Evolutionary conservation across 495 filamentous ascomycete genomes (phyloP), one percentile per base, ranked within the genome.

Genomic region (Neurospora pannonica): DNA sequence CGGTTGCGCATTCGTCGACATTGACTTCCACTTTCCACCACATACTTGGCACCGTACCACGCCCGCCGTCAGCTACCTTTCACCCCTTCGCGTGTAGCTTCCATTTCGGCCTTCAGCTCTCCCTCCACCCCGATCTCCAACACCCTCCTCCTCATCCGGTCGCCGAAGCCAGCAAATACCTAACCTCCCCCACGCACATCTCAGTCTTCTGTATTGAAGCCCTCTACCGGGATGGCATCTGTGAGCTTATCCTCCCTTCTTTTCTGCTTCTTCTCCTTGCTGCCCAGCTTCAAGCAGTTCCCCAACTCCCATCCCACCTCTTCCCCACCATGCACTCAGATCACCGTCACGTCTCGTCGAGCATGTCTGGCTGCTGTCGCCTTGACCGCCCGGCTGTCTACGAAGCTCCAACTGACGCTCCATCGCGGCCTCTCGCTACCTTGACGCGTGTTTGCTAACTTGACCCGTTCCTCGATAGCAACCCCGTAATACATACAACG

Each of bases 401-500:
- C 43, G 2, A 31, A n/a, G 39, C 17, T 43, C 38, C 4, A 72
- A 24, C 34, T 54, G 70, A 13, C 72, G 6, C 67, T 54, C 31
- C 40, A 21, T 11, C 70, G 1, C 19, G 13, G 72, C 5, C 38
- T 73, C 42, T 6, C 28, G 15, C 15, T 36, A 17, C 15, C 11
- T 54, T n/a, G 13, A 38, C 34, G 54, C 39, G 17, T 48, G 31
- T 60, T 43, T 36, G 7, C 48, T 39, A 31, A 46, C 43, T 70
- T 72, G 73, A 79, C 72, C 28, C 31, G 75, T 42, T 28, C 28
- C n/a, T n/a, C 80, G 15, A 62, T 34, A 84, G 82, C 83, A 84
- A 79, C 78, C 82, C 34, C 81, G 82, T 70, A 78, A 80, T 71
- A 74, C 82, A 34, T 87, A 82, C 80, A 84, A 79, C 78, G 81